A percentile compares a stretch with the other conserved stretches of the same genome.
These are phyloP conservation scores for Ganoderma sinense DNA, from an alignment of 1,284 basidiomycete genomes.

Conservation along the genomic window DNA sequence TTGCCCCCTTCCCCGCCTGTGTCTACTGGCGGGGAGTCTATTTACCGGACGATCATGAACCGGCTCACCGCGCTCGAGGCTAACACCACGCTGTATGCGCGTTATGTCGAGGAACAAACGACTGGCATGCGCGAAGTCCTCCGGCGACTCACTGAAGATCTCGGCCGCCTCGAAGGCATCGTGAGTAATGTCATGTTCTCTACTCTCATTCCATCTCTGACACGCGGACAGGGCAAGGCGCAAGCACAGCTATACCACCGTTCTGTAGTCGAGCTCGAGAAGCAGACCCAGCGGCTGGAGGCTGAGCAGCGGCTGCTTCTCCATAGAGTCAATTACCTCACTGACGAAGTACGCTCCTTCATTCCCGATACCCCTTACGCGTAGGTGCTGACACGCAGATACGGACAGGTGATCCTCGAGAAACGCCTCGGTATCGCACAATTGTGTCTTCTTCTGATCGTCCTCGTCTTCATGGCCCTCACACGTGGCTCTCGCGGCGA, in stretches of 20 bases:
- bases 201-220: conserved; percentile 1
- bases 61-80: conserved; percentile 86
- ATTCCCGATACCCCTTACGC: neutral
- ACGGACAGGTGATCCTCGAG: conserved; percentile 75
- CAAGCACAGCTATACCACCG: conserved; percentile 74
- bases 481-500: conserved; percentile 79
- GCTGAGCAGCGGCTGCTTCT: conserved; percentile 73
- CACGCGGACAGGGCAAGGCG: conserved; percentile 58
- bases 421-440: conserved; percentile 87
- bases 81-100: conserved; percentile 87
- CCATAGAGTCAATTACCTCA: conserved; percentile 71
- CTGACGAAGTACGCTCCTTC: conserved; percentile 67
- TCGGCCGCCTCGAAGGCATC: conserved; percentile 78
- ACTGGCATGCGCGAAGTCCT: conserved; percentile 81
- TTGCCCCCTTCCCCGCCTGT: conserved; percentile 33
- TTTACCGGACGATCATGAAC: conserved; percentile 97
- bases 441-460: conserved; percentile 77
- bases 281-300: conserved; percentile 71
- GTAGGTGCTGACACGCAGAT: neutral
- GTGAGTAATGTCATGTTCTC: conserved; percentile 54
- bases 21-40: conserved; percentile 83
- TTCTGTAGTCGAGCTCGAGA: conserved; percentile 74
- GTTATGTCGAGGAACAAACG: conserved; percentile 93
- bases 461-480: conserved; percentile 84
- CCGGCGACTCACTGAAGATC: conserved; percentile 81